Base-by-base conservation (phyloP, 192 early-diverging fungal species). In the Linnemannia elongata region DNA sequence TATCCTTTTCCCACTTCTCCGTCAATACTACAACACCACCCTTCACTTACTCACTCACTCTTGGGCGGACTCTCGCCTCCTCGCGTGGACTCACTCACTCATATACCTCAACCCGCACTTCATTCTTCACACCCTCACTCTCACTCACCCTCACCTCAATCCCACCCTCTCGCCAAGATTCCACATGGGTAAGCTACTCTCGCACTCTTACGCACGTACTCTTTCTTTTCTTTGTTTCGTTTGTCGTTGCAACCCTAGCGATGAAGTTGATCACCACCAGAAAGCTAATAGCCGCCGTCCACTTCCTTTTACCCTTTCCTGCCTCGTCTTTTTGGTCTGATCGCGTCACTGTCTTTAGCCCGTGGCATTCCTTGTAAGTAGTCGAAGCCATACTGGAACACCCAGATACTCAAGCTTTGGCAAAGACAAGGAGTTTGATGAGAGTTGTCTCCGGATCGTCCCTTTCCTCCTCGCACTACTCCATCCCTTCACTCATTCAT, bases 291-390 rank as follows among this genome's bases (percentile, higher is more conserved):
- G 18, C 49, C 49, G 3, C 49, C 44, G 13, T 13, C 13, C 12
- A 9, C 44, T 45, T 45, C 13, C 44, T 15, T 45, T 9, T 36
- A 35, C 33, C 18, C 69, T 27, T 1, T 15, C 35, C 35, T 39
- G 36, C 36, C 18, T 20, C 6, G 18, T 35, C 45, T 17, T 13
- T 27, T n/a, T 13, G 27, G 49, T 66, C 72, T 42, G 27, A 57
- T 66, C 49, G n/a, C n/a, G 69, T 13, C 42, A 44, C 18, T 47
- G 30, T 49, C 20, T 39, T 20, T 27, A 86, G 83, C 83, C 77
- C 83, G 83, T 70, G 83, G 83, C 57, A 80, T 86, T 69, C 83
- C 83, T 69, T 86, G 83, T 86, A 86, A 86, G 83, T 55, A 8
- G 39, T 44, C 13, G 18, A 20, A 24, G 10, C 60, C 35, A 13